Base-by-base conservation (phyloP, 2,329 filamentous ascomycete species). In the Penicillium oxalicum region DNA sequence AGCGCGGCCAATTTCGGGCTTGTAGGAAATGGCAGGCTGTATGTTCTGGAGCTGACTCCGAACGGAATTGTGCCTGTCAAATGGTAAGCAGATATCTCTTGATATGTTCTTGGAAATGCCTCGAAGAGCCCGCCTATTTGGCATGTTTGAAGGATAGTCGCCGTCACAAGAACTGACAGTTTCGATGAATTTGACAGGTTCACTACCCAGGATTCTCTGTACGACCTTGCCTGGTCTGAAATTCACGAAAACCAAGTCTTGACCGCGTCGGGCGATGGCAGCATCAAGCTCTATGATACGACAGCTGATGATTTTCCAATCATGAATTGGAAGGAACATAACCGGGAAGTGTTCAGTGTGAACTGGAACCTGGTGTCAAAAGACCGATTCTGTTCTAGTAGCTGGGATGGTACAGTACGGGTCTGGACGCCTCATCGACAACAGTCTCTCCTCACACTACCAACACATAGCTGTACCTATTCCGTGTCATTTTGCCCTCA, bases 351-450 rank as follows among this genome's bases (percentile, higher is more conserved):
- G 7, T 96, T 97, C 67, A 86, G 88, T 2, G 90, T 95, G 4
- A 81, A 85, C 64, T 98, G 91, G 91, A 96, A 91, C 61, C 81
- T 95, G 18, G 81, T 95, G 4, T 82, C 87, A 28, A 98, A 98
- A 67, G 87, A 93, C 62, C 88, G 83, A 0, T 97, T 98, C 65
- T 79, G 90, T 28, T 94, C 88, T 0, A 90, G 85, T 57, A 95
- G 89, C 5, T 98, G 93, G 93, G 93, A 98, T 63, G 93, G 93
- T 43, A 94, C 88, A 2, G 82, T 97, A 60, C 96, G 96, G 73
- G 83, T 98, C 61, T 98, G 91, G 91, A 88, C 88, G 11, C 93
- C 93, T 1, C 83, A 86, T 42, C 78, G 87, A 35, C 77, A 75
- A 38, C 77, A 83, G 47, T 91, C 88, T 29, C 74, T 98, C 49